These are phyloP conservation scores for Globisporangium lucens DNA, from an alignment of 352 stramenopile species.

Conservation along the genomic window DNA sequence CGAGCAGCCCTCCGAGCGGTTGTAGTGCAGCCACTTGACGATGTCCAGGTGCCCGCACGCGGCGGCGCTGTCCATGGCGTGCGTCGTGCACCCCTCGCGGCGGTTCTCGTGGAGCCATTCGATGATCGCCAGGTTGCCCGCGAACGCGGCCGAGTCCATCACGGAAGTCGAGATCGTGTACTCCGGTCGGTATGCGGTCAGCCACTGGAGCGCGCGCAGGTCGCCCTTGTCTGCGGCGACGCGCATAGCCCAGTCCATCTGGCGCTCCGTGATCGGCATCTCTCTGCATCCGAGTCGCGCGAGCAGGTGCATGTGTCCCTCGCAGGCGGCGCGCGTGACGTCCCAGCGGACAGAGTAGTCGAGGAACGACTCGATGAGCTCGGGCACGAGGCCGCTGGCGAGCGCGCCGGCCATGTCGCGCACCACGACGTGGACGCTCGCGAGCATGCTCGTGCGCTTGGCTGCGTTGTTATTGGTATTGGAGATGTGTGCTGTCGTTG, in stretches of 20 bases:
- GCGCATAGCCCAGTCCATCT: slow-evolving; percentile 25
- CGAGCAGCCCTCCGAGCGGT: slow-evolving; percentile 54
- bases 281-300: slow-evolving; percentile 1
- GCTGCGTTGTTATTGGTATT: not conserved
- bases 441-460: slow-evolving; percentile 23
- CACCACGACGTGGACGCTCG: slow-evolving; percentile 39
- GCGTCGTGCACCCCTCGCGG: slow-evolving; percentile 47
- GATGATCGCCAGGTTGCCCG: slow-evolving; percentile 48
- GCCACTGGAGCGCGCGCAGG: slow-evolving; percentile 35
- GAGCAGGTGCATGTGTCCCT: slow-evolving; percentile 13
- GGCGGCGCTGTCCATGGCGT: slow-evolving; percentile 63
- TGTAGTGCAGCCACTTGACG: slow-evolving; percentile 51
- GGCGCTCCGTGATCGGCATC: slow-evolving; percentile 7
- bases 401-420: slow-evolving; percentile 27
- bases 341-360: slow-evolving; percentile 12
- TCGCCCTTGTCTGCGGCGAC: slow-evolving; percentile 42
- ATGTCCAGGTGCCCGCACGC: slow-evolving; percentile 50
- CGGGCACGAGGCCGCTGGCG: slow-evolving; percentile 30
- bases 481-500: not conserved
- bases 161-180: slow-evolving; percentile 33
- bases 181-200: slow-evolving; percentile 30
- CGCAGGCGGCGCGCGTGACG: slow-evolving; percentile 8
- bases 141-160: slow-evolving; percentile 72
- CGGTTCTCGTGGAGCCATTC: slow-evolving; percentile 57
- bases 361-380: slow-evolving; percentile 13